Conservation (phyloP, 2,329 filamentous ascomycete genomes). For the Dissoconium aciculare region DNA sequence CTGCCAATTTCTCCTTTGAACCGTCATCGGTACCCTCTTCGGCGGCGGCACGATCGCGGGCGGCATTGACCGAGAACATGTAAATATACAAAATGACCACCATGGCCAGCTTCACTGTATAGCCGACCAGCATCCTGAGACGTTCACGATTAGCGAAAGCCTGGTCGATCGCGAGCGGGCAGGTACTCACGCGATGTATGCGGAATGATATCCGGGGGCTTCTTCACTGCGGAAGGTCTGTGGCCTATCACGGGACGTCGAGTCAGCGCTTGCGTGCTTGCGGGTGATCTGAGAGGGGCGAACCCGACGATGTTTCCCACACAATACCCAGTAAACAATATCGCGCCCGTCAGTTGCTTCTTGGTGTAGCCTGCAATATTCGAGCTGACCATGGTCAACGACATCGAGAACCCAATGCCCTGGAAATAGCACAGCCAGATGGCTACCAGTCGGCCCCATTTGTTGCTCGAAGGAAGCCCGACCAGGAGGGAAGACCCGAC, state of each 20-base stretch:
- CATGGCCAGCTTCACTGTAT: constrained; percentile 37
- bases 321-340: constrained; percentile 40
- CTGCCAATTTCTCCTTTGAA: constrained; percentile 35
- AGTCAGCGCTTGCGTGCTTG: constrained; percentile 3
- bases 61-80: constrained; percentile 41
- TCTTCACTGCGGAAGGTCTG: constrained; percentile 39
- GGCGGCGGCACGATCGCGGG: constrained; percentile 35
- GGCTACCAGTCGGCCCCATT: constrained; percentile 43
- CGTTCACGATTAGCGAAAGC: neutral
- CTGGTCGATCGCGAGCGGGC: neutral
- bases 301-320: constrained; percentile 37
- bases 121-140: constrained; percentile 40
- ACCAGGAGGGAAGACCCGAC: constrained; percentile 39
- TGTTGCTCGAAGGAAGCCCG: constrained; percentile 35
- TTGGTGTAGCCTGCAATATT: constrained; percentile 43
- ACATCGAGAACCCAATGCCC: constrained; percentile 39
- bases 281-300: too few species aligned
- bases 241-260: constrained; percentile 26
- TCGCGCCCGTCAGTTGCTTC: constrained; percentile 37
- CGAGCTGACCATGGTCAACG: constrained; percentile 37
- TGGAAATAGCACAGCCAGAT: constrained; percentile 44
- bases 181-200: constrained; percentile 31
- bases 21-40: constrained; percentile 19
- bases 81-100: constrained; percentile 40
- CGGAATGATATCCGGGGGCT: constrained; percentile 35